Base-by-base conservation (phyloP, 1,284 basidiomycete species). In the Anthracocystis setariae region DNA sequence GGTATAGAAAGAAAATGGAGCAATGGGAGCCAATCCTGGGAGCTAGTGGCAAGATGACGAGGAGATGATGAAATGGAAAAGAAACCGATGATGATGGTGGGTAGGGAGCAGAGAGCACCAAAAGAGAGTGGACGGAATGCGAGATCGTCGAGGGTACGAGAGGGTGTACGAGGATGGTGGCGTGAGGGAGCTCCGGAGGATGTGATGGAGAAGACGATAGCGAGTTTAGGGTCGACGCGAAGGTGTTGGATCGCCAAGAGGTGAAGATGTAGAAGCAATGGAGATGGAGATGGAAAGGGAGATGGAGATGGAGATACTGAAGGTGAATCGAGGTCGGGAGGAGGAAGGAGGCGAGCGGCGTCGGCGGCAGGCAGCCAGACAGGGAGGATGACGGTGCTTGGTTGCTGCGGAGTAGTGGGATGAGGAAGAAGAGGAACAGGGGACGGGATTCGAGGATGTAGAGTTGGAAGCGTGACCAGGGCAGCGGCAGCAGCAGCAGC, bases 391-490 rank as follows among this genome's bases (percentile, higher is more conserved):
- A 8, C 35, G 23, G 7, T n/a, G 33, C 7, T 15, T 25, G 23
- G 15, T 48, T 17, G 37, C 46, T 24, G 46, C 46, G 24, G 15
- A 15, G 23, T 18, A 39, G 21, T n/a, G 13, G 21, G 23, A 18
- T n/a, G 21, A 24, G 10, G 21, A 21, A 38, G 46, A 8, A 33
- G 17, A 39, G n/a, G 25, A 27, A 24, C 15, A 18, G 29, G n/a
- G 24, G 12, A 8, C 12, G n/a, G 15, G 12, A 33, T 33, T 17
- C 8, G 35, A 37, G 7, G 37, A 32, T 12, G 25, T 25, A 32
- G 48, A 50, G 38, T 50, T 21, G 38, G 40, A 44, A 35, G n/a
- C n/a, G n/a, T n/a, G n/a, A n/a, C n/a, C n/a, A n/a, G n/a, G 25
- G 21, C 44, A 29, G 23, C 18, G 3, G 23, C 23, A 18, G n/a